phyloP scores from a whole-genome alignment of 768 basidiomycete genomes.

The Boletus rufocinnamomeus region DNA sequence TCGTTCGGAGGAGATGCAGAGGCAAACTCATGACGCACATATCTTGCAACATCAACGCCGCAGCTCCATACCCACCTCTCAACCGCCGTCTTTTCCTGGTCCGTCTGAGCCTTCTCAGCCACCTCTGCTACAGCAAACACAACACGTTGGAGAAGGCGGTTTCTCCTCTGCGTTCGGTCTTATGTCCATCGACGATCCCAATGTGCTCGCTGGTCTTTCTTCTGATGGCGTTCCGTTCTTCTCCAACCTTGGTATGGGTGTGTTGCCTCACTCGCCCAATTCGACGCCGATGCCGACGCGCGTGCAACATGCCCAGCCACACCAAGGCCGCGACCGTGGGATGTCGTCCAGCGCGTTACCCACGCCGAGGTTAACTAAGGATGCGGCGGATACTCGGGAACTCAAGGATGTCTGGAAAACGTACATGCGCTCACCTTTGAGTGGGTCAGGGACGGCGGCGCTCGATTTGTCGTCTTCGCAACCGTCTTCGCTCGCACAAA shows the following conservation, averaged over 20 bases:
- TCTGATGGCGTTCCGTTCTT: constrained; percentile 68
- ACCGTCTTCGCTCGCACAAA: constrained; percentile 14
- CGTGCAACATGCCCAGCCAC: constrained; percentile 22
- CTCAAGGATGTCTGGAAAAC: constrained; percentile 73
- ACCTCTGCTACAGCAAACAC: constrained; percentile 15
- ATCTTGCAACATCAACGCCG: constrained; percentile 22
- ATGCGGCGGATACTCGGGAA: constrained; percentile 45
- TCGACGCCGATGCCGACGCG: constrained; percentile 49
- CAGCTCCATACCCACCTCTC: constrained; percentile 19
- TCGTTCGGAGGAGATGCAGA: constrained; percentile 31
- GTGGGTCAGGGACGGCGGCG: constrained; percentile 31
- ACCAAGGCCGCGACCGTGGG: constrained; percentile 24
- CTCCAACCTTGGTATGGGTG: constrained; percentile 31
- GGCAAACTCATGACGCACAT: constrained; percentile 17
- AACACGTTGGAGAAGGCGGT: constrained; percentile 36
- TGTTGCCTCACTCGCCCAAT: constrained; percentile 43
- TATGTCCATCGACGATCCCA: constrained; percentile 75
- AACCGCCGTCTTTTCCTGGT: constrained; percentile 8
- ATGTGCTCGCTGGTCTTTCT: constrained; percentile 62
- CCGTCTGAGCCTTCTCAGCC: constrained; percentile 9
- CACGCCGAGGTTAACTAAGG: constrained; percentile 38
- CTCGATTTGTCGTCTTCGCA: constrained; percentile 12
- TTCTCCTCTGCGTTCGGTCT: constrained; percentile 71
- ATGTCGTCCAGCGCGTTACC: constrained; percentile 31
- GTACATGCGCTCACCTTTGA: constrained; percentile 69